Percentiles rank a stretch among this genome's conserved stretches.
Evolutionary conservation across 768 basidiomycete genomes (phyloP).

Genomic region (Rubroboletus satanas): DNA sequence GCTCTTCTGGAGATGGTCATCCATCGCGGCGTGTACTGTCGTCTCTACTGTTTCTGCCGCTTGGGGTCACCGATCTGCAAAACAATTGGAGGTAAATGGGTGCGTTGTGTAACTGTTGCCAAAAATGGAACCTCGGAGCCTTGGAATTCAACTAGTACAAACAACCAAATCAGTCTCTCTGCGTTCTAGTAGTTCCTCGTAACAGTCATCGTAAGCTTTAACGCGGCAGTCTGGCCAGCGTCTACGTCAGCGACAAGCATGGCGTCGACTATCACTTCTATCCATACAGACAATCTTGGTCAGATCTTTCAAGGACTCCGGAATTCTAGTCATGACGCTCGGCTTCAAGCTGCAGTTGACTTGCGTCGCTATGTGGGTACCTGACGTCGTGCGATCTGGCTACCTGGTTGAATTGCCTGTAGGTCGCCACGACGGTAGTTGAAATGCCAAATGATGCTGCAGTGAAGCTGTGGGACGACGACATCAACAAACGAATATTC

Average conservation of each 20-base stretch:
- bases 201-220: conserved; percentile 9
- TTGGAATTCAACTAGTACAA: conserved; percentile 30
- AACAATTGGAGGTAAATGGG: not conserved
- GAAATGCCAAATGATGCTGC: conserved; percentile 82
- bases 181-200: not conserved
- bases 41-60: not conserved
- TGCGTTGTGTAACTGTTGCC: not conserved
- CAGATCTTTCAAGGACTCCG: conserved; percentile 66
- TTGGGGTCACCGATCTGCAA: not conserved
- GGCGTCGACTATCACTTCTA: conserved; percentile 56
- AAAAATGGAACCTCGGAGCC: conserved; percentile 6
- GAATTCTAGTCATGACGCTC: conserved; percentile 59
- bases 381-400: conserved; percentile 8
- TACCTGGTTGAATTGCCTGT: conserved; percentile 9
- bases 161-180: conserved; percentile 20
- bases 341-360: conserved; percentile 66
- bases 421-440: conserved; percentile 71
- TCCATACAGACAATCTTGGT: conserved; percentile 59
- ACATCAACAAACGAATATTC: conserved; percentile 74
- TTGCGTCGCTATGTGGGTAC: conserved; percentile 67
- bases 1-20: not conserved
- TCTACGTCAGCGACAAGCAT: conserved; percentile 37
- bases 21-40: not conserved
- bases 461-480: conserved; percentile 81
- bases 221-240: not conserved